Conservation (phyloP, 2,329 filamentous ascomycete species). For the Pseudogymnoascus sp. region DNA sequence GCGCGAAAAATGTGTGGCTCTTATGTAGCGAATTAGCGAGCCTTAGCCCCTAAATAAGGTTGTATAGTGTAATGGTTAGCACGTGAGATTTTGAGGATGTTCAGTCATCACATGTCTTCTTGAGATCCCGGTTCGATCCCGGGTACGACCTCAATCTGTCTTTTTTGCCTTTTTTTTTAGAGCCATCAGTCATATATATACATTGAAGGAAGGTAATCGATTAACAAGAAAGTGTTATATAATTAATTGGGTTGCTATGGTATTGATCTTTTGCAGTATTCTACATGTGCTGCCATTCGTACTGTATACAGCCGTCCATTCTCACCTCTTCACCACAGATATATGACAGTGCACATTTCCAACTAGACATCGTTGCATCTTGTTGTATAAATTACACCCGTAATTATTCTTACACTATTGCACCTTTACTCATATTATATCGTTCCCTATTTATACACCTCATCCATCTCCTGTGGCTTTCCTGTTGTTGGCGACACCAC, state of each 20-base stretch:
- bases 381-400: neutral
- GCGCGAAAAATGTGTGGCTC: neutral
- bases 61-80: constrained; percentile 9
- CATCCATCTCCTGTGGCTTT: neutral
- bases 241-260: neutral
- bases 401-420: neutral
- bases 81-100: constrained; percentile 9
- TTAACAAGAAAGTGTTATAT: neutral
- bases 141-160: neutral
- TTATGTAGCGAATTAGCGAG: neutral
- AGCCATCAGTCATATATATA: neutral
- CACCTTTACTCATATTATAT: neutral
- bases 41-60: neutral
- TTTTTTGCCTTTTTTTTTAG: neutral
- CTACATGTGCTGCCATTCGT: neutral
- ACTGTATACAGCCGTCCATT: too few relatives aligned
- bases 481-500: neutral
- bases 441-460: neutral
- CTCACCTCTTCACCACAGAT: neutral
- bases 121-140: constrained; percentile 9
- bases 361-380: neutral
- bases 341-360: neutral
- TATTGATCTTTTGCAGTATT: neutral
- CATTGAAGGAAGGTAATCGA: neutral
- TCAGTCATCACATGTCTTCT: constrained; percentile 6